phyloP scores from a whole-genome alignment of 2,329 filamentous ascomycete genomes.

The Sclerotinia borealis region DNA sequence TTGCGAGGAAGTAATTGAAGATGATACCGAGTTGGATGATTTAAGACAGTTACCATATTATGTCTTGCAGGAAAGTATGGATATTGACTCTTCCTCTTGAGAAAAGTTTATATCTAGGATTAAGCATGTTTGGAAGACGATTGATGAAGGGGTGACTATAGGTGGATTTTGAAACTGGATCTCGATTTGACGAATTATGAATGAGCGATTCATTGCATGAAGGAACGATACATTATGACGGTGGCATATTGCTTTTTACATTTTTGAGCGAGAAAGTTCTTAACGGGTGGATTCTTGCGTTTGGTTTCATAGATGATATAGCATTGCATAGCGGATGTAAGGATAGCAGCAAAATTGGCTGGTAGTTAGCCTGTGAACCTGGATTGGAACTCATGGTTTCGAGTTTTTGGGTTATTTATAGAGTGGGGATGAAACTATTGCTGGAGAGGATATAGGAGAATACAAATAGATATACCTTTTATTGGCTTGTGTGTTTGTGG shows the following conservation, averaged over 20 bases:
- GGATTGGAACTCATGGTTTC: background rate
- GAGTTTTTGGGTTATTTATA: background rate
- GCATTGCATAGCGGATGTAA: constrained; percentile 8
- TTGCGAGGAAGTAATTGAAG: constrained; percentile 29
- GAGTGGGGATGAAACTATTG: background rate
- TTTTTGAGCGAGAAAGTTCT: background rate
- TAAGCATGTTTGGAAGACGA: constrained; percentile 15
- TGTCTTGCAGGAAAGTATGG: constrained; percentile 26
- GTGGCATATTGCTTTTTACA: background rate
- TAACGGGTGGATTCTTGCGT: background rate
- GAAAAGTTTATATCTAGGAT: constrained; percentile 1
- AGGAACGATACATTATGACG: background rate
- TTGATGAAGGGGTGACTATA: constrained; percentile 8
- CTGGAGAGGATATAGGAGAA: background rate
- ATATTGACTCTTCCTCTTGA: constrained; percentile 23
- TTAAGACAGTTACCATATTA: constrained; percentile 28
- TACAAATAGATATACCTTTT: background rate
- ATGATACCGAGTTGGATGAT: constrained; percentile 20
- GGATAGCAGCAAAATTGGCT: background rate
- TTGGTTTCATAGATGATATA: background rate
- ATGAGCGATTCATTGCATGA: background rate
- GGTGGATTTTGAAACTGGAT: background rate
- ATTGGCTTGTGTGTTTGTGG: too few species aligned
- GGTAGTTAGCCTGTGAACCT: background rate
- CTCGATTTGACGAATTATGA: constrained; percentile 8